phyloP scores from a whole-genome alignment of 805 yeast species.

The Kuraishia cidri region DNA sequence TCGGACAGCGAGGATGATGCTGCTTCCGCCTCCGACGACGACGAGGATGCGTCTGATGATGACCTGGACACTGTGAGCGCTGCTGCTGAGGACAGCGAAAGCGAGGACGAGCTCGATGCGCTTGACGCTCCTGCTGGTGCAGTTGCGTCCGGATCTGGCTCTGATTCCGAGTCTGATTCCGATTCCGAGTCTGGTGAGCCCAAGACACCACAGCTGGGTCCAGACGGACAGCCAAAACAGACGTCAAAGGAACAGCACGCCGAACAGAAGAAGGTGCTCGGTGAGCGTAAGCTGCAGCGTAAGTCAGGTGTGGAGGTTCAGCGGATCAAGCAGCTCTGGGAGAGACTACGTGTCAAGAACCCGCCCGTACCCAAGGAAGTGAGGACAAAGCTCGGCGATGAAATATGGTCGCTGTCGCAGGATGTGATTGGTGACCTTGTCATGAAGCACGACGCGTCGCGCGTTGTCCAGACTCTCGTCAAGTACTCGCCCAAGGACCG shows the following conservation, averaged over 20 bases:
- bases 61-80: no score
- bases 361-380: constrained; percentile 73
- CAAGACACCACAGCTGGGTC: no score
- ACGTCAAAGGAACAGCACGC: constrained; percentile 63
- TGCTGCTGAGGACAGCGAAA: background rate
- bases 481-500: constrained; percentile 78
- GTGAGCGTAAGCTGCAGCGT: constrained; percentile 81
- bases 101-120: constrained; percentile 1
- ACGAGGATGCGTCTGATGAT: background rate
- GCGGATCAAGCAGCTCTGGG: constrained; percentile 84
- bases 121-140: background rate
- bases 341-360: constrained; percentile 74
- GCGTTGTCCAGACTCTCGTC: constrained; percentile 90
- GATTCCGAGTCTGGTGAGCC: background rate
- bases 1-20: background rate
- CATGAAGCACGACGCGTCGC: constrained; percentile 90
- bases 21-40: background rate
- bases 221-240: constrained; percentile 35
- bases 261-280: constrained; percentile 69
- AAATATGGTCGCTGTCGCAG: constrained; percentile 77
- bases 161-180: constrained; percentile 3
- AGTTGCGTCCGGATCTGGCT: constrained; percentile 21
- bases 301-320: constrained; percentile 84
- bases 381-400: constrained; percentile 71
- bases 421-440: constrained; percentile 78